Conservation (phyloP, 805 yeast genomes). For the Candida succiphila region DNA sequence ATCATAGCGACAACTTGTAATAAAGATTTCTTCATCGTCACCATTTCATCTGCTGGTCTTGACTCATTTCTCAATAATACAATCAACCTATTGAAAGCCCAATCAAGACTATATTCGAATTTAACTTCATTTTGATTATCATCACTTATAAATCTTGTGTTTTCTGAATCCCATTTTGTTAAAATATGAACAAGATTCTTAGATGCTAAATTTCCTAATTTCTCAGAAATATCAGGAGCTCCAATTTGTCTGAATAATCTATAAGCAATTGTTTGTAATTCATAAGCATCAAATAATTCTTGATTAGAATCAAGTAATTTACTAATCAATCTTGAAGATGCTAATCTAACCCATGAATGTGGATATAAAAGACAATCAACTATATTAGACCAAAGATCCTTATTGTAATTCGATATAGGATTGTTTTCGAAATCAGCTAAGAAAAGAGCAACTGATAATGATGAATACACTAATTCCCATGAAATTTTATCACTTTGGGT, state of each 20-base stretch:
- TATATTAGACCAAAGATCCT: constrained; percentile 39
- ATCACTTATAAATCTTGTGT: constrained; percentile 25
- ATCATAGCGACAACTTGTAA: constrained; percentile 55
- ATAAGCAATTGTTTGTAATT: constrained; percentile 55
- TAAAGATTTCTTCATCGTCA: constrained; percentile 54
- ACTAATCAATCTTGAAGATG: constrained; percentile 51
- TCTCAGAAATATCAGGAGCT: constrained; percentile 64
- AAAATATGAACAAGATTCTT: constrained; percentile 57
- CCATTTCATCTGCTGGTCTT: constrained; percentile 38
- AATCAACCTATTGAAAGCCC: constrained; percentile 56
- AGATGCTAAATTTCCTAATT: constrained; percentile 51
- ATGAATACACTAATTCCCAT: constrained; percentile 75
- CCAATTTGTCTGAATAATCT: constrained; percentile 69
- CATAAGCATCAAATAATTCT: constrained; percentile 24
- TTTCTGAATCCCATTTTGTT: constrained; percentile 46
- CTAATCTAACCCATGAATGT: constrained; percentile 82
- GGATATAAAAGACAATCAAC: constrained; percentile 63
- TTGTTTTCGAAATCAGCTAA: constrained; percentile 9
- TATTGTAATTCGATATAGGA: constrained; percentile 29
- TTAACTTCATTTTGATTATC: constrained; percentile 8
- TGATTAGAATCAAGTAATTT: constrained; percentile 31
- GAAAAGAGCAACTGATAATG: constrained; percentile 32
- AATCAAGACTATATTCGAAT: constrained; percentile 36
- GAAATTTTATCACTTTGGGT: constrained; percentile 25
- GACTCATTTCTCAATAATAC: constrained; percentile 56